Evolutionary conservation across 352 stramenopile species (phyloP).

Genomic region (Peronospora destructor): DNA sequence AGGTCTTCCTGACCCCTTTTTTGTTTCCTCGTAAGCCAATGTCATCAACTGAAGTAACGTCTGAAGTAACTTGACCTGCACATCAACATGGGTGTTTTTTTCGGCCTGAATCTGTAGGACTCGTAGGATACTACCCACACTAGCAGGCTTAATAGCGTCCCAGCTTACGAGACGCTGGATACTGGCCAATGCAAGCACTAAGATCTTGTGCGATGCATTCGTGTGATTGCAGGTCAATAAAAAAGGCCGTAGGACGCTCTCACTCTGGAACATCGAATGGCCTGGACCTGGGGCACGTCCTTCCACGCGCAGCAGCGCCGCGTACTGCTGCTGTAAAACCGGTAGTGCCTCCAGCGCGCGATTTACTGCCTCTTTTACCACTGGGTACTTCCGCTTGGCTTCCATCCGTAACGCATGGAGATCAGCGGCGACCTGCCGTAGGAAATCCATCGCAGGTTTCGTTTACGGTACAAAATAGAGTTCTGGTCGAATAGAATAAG

Average conservation of each 20-base stretch:
- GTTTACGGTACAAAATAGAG: background rate
- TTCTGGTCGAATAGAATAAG: too few relatives aligned
- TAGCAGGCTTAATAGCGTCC: constrained; percentile 91
- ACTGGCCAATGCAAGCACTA: constrained; percentile 90
- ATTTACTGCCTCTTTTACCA: constrained; percentile 95
- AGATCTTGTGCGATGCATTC: constrained; percentile 90
- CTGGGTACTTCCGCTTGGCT: constrained; percentile 87
- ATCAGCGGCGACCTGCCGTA: constrained; percentile 85
- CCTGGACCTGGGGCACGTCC: constrained; percentile 76
- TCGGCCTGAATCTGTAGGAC: constrained; percentile 94
- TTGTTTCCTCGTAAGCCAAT: constrained; percentile 64
- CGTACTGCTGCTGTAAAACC: constrained; percentile 93
- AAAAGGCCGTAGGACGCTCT: constrained; percentile 94
- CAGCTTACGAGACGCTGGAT: constrained; percentile 93
- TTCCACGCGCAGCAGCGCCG: constrained; percentile 66
- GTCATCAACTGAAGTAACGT: constrained; percentile 84
- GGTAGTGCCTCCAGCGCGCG: constrained; percentile 90
- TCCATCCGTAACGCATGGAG: constrained; percentile 79
- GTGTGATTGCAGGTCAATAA: constrained; percentile 96
- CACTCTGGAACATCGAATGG: constrained; percentile 89
- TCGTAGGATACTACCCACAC: constrained; percentile 91
- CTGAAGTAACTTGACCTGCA: constrained; percentile 86
- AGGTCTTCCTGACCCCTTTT: constrained; percentile 1
- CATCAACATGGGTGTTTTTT: constrained; percentile 74
- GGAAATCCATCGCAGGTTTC: constrained; percentile 79